Conservation (phyloP, 2,329 filamentous ascomycete species). For the Hymenoscyphus occultus region DNA sequence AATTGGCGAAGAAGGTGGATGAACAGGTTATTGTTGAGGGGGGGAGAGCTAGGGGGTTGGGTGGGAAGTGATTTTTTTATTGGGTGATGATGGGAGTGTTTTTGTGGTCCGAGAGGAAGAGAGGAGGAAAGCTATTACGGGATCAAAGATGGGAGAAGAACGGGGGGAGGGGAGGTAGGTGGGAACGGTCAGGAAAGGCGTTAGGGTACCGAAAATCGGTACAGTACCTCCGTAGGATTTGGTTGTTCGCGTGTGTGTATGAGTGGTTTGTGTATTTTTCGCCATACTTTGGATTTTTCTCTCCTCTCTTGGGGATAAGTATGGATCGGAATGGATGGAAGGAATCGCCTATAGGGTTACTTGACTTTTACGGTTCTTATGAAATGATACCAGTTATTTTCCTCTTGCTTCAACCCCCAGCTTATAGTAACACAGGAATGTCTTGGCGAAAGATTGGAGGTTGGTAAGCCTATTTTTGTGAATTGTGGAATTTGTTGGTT, state of each 20-base stretch:
- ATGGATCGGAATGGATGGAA: too few relatives aligned
- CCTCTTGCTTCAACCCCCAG: too few relatives aligned
- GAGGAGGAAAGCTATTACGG: too few relatives aligned
- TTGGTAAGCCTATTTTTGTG: too few relatives aligned
- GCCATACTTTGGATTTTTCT: not conserved
- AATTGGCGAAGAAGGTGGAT: conserved; percentile 49
- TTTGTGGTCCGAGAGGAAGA: too few relatives aligned
- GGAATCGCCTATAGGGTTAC: too few relatives aligned
- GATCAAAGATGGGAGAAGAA: too few relatives aligned
- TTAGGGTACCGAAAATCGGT: not conserved
- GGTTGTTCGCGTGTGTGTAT: too few relatives aligned
- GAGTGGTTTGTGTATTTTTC: not conserved
- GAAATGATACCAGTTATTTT: not conserved
- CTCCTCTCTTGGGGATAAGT: not conserved
- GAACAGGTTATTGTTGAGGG: conserved; percentile 65
- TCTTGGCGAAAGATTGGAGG: too few relatives aligned
- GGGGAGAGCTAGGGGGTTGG: conserved; percentile 40
- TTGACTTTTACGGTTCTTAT: not conserved
- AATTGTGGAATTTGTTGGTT: too few relatives aligned
- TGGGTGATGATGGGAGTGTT: not conserved
- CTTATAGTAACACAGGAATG: too few relatives aligned
- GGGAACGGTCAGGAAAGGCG: not conserved
- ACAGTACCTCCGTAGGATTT: too few relatives aligned
- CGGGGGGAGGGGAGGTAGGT: not conserved
- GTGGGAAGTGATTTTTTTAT: not conserved